Evolutionary conservation across 177 flowering plant genomes (phyloP), one percentile per base, ranked within the genome.

Genomic region (Vitis hybrid): DNA sequence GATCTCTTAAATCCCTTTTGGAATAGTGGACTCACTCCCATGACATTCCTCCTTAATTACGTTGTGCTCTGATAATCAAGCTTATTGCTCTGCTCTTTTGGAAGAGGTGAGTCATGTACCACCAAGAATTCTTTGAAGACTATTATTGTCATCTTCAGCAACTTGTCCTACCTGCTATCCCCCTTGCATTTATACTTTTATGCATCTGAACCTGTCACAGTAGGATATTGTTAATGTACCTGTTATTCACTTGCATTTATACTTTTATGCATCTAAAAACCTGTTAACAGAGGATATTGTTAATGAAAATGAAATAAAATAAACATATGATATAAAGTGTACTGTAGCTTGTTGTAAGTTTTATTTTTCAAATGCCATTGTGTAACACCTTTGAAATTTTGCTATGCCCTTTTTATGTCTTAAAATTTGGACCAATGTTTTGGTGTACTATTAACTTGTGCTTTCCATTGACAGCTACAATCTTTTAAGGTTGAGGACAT

Each of bases 401-500:
- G 20, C 19, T 19, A 10, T 58, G 15, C 31, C 2, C 11, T 59
- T 29, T 59, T 29, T 39, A 29, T 8, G 55, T 54, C 5, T 10
- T 14, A 52, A n/a, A 48, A 26, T 26, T 26, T 26, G 29, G 29
- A 26, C 18, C n/a, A 11, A 19, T 59, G 49, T 6, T 69, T 16
- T 45, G 48, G 20, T 51, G 15, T 51, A 5, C 7, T 14, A 8
- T 14, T 45, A 15, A 55, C 63, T 72, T 65, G 14, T 60, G 20
- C 59, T 26, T 20, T 19, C 22, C n/a, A 15, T 29, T 65, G 11
- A 59, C 98, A 93, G 99, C 81, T 93, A 26, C 97, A 93, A 70
- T 80, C 83, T 56, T 88, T 89, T 82, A 80, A 86, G 76, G 97
- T 77, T 34, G 93, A 88, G 74, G 91, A 89, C 72, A 86, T 93